A percentile compares a stretch with the other conserved stretches of the same genome.
These are phyloP conservation scores for Dryadomyces quercivorus DNA, from an alignment of 2,329 filamentous ascomycete genomes.

Conservation along the genomic window DNA sequence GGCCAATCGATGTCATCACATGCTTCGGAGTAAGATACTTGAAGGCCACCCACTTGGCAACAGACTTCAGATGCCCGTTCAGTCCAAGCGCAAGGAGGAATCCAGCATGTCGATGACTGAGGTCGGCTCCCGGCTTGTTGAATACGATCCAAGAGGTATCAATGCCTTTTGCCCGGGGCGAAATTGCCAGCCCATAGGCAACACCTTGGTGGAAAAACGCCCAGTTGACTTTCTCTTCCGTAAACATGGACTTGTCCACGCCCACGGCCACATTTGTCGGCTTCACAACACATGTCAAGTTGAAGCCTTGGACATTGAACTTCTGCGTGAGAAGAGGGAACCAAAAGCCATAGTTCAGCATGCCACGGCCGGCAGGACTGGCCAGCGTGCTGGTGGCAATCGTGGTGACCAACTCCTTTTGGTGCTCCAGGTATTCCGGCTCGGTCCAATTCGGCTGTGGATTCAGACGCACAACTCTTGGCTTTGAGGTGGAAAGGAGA, in stretches of 20 bases:
- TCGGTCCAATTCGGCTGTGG: slow-evolving; percentile 71
- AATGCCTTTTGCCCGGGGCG: slow-evolving; percentile 78
- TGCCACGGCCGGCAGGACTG: slow-evolving; percentile 72
- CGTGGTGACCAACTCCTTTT: slow-evolving; percentile 80
- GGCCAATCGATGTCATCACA: slow-evolving; percentile 94
- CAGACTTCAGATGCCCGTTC: slow-evolving; percentile 84
- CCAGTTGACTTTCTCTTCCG: slow-evolving; percentile 96
- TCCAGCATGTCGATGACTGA: slow-evolving; percentile 92
- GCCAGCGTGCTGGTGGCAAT: slow-evolving; percentile 81
- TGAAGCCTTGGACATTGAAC: slow-evolving; percentile 81
- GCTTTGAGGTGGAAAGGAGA: slow-evolving; percentile 73
- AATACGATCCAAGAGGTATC: slow-evolving; percentile 98
- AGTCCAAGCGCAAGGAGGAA: slow-evolving; percentile 83
- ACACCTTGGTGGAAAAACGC: slow-evolving; percentile 97
- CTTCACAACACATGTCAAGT: slow-evolving; percentile 80
- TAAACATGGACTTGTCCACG: slow-evolving; percentile 78
- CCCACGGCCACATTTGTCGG: slow-evolving; percentile 85
- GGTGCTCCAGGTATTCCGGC: slow-evolving; percentile 76
- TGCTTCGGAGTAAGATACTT: slow-evolving; percentile 99
- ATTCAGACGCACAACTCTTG: slow-evolving; percentile 66
- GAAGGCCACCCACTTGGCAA: slow-evolving; percentile 98
- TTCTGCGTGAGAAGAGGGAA: slow-evolving; percentile 87
- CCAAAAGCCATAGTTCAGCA: slow-evolving; percentile 79
- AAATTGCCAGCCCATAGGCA: slow-evolving; percentile 84
- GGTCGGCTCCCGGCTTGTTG: slow-evolving; percentile 78